Evolutionary conservation across 2,329 filamentous ascomycete genomes (phyloP).

Genomic region (Pseudonectria foliicola): DNA sequence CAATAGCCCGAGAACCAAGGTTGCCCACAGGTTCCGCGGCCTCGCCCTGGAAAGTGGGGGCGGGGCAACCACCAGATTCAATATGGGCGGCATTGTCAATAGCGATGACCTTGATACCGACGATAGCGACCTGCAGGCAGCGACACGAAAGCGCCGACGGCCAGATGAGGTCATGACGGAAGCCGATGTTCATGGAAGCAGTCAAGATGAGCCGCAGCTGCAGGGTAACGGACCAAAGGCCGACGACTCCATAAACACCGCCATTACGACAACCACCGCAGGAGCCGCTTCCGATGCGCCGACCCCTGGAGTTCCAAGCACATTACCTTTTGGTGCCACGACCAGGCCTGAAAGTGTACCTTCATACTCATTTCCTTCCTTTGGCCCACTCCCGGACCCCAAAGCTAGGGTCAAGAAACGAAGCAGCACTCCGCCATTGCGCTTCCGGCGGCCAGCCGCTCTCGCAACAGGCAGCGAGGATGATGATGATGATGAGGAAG

Average conservation of each 20-base stretch:
- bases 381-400: conserved; percentile 32
- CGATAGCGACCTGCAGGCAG: conserved; percentile 23
- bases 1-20: conserved; percentile 45
- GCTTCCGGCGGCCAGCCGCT: conserved; percentile 4
- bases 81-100: conserved; percentile 9
- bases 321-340: conserved; percentile 5
- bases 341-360: conserved; percentile 10
- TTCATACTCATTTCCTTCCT: conserved; percentile 31
- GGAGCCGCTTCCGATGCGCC: too few relatives aligned
- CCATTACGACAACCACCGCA: too few relatives aligned
- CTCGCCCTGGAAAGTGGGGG: conserved; percentile 41
- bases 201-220: too few relatives aligned
- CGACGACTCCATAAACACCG: too few relatives aligned
- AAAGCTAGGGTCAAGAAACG: conserved; percentile 30
- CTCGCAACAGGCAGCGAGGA: conserved; percentile 1
- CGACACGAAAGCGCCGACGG: conserved; percentile 32
- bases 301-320: conserved; percentile 2
- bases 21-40: conserved; percentile 46
- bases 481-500: conserved; percentile 21
- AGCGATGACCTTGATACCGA: conserved; percentile 23
- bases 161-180: conserved; percentile 22
- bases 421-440: conserved; percentile 33
- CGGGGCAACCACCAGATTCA: conserved; percentile 27
- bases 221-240: too few relatives aligned
- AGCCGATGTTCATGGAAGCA: too few relatives aligned